A percentile compares a stretch with the other conserved stretches of the same genome.
phyloP scores from a whole-genome alignment of 768 basidiomycete species.

The Leccinellum rugosiceps region DNA sequence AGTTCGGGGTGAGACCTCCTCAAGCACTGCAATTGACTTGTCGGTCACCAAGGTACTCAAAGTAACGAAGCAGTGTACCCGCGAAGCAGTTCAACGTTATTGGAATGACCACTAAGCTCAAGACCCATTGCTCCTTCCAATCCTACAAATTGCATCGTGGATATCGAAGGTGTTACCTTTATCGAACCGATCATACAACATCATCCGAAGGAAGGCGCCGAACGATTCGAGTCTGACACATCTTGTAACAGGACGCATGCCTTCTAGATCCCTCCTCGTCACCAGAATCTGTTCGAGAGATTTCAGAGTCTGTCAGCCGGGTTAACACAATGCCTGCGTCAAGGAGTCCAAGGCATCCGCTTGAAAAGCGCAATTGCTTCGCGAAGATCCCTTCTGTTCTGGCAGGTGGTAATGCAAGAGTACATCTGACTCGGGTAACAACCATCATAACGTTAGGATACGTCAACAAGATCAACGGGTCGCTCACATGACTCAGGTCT shows the following conservation, averaged over 20 bases:
- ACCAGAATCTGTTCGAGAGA: background rate
- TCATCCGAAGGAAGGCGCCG: background rate
- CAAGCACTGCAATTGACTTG: background rate
- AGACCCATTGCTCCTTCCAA: background rate
- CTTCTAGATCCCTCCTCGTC: background rate
- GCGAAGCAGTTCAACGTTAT: background rate
- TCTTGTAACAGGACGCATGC: too few species aligned
- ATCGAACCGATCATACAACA: background rate
- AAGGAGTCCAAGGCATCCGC: background rate
- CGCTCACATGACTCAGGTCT: background rate
- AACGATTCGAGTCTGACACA: background rate
- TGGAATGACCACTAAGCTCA: background rate
- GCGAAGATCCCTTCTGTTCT: background rate
- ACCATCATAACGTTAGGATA: background rate
- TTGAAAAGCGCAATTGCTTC: background rate
- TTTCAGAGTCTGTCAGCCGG: too few species aligned
- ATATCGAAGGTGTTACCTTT: background rate
- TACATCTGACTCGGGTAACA: background rate
- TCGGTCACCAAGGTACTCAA: background rate
- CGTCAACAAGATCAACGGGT: background rate
- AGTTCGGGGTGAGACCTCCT: background rate
- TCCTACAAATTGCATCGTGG: background rate
- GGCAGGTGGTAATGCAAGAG: background rate
- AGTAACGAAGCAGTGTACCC: background rate
- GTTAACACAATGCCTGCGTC: too few species aligned